Base-by-base conservation (phyloP, 305 asterid genomes). In the Andrographis paniculata region DNA sequence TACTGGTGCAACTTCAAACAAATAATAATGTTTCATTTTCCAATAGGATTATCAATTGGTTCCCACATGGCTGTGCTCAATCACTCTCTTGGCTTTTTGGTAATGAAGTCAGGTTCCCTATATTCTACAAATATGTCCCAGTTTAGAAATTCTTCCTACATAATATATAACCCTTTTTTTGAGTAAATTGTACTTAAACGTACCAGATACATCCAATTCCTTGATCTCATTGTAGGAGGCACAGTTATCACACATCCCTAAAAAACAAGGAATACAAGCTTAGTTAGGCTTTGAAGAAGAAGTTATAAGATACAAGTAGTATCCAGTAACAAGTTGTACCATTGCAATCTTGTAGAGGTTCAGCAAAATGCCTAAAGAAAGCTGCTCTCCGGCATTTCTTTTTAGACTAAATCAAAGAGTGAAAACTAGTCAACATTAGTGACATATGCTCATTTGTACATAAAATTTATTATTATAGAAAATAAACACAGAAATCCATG, bases 181-280 rank as follows among this genome's bases (percentile, higher is more conserved):
- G 31, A 46, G 31, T 38, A 44, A 46, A 60, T 53, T 33, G 20
- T 44, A 20, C 36, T 38, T 33, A 40, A 20, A 37, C 66, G 20
- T 68, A 89, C 98, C 91, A 48, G 95, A 78, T 55, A 70, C 94
- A 64, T 91, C 96, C 72, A 86, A 45, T 55, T 91, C 92, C 56
- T 70, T 76, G 68, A 86, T 59, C 57, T 80, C 88, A 42, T 69
- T 56, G 52, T 68, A 39, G 61, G 83, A 78, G 49, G 86, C 80
- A 61, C 98, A 91, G 64, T 86, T 82, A 57, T 86, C 98, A 59
- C 98, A 91, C 96, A 91, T 86, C 56, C 98, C 98, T 91, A 82
- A 58, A n/a, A 50, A 62, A 51, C 56, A 28, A 67, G 55, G 40
- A 31, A 31, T 47, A 47, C 54, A 65, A 58, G 40, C 38, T 45